Evolutionary conservation across 345 rosid genomes (phyloP).

Genomic region (Eucalyptus lansdowneana): DNA sequence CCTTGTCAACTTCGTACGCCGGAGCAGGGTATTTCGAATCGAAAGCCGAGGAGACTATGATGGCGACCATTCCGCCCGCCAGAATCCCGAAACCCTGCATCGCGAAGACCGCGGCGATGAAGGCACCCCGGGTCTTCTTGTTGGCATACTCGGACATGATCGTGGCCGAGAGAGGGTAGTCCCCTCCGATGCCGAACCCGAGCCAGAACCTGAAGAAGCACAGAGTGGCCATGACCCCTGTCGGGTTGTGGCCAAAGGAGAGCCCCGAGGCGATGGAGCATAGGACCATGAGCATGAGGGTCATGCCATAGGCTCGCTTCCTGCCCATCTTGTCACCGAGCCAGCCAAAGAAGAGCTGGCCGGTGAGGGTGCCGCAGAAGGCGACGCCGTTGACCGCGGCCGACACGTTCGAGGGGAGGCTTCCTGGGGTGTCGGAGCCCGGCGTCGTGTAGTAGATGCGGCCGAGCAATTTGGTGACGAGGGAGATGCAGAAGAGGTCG

Average conservation of each 20-base stretch:
- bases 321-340: background rate
- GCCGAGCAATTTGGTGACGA: background rate
- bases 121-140: background rate
- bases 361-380: background rate
- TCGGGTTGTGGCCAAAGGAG: background rate
- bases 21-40: background rate
- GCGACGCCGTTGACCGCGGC: background rate
- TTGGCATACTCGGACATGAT: background rate
- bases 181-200: background rate
- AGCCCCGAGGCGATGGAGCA: background rate
- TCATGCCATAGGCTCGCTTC: background rate
- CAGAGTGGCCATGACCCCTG: background rate
- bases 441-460: background rate
- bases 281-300: background rate
- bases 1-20: background rate
- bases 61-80: background rate
- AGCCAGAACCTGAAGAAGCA: background rate
- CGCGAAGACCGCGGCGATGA: background rate
- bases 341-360: background rate
- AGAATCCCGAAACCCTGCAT: background rate
- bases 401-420: background rate
- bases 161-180: background rate
- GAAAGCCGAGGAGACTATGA: background rate
- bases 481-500: background rate
- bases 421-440: background rate